Evolutionary conservation across 371 early-diverging fungal species (phyloP).

Genomic region (Lichtheimia corymbifera): DNA sequence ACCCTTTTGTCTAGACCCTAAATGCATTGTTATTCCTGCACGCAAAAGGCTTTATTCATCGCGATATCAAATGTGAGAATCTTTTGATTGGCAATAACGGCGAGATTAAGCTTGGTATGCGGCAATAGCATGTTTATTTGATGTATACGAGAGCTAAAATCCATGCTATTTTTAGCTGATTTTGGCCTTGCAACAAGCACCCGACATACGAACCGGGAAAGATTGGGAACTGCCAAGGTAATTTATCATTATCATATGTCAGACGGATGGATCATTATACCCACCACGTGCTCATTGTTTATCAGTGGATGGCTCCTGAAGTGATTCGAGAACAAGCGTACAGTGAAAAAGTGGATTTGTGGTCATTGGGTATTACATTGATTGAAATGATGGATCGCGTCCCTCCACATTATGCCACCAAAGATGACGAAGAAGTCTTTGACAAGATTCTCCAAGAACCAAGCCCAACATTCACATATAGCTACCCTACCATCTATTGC

Average conservation of each 20-base stretch:
- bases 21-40: slow-evolving; percentile 44
- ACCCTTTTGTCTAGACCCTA: slow-evolving; percentile 18
- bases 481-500: slow-evolving; percentile 45
- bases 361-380: slow-evolving; percentile 51
- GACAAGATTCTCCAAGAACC: slow-evolving; percentile 33
- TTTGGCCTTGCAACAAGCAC: slow-evolving; percentile 49
- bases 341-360: slow-evolving; percentile 48
- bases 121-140: background rate
- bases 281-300: background rate
- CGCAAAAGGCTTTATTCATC: slow-evolving; percentile 46
- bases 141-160: background rate
- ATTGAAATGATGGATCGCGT: slow-evolving; percentile 62
- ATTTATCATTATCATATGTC: background rate
- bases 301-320: slow-evolving; percentile 58
- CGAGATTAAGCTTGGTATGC: slow-evolving; percentile 39
- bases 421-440: slow-evolving; percentile 41
- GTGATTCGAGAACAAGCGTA: slow-evolving; percentile 42
- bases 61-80: slow-evolving; percentile 55
- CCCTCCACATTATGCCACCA: slow-evolving; percentile 46
- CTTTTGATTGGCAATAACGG: slow-evolving; percentile 42
- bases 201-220: slow-evolving; percentile 32
- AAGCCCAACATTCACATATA: slow-evolving; percentile 49
- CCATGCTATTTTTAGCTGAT: slow-evolving; percentile 28
- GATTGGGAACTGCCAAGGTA: slow-evolving; percentile 51
- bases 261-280: too few relatives aligned